Percentiles rank a stretch among this genome's conserved stretches.
Evolutionary conservation across 345 rosid genomes (phyloP).

Genomic region (Boechera divaricarpa): DNA sequence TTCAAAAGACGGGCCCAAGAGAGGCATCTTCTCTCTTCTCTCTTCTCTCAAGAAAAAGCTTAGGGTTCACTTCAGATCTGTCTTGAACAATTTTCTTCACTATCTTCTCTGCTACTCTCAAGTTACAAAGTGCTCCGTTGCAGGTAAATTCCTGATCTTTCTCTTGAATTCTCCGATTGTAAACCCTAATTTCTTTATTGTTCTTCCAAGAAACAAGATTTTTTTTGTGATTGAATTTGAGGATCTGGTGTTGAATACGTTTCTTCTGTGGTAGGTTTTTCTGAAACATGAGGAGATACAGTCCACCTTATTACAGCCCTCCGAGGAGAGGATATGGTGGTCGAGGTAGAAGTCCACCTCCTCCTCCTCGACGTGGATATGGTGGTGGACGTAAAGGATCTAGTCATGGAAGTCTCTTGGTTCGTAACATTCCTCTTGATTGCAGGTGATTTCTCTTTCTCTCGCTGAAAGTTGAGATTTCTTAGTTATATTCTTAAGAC

Average conservation of each 20-base stretch:
- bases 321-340: conserved; percentile 94
- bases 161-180: neutral
- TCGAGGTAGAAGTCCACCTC: conserved; percentile 72
- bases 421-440: conserved; percentile 92
- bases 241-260: conserved; percentile 19
- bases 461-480: neutral
- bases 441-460: conserved; percentile 62
- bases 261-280: neutral
- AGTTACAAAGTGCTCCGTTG: conserved; percentile 5
- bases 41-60: neutral
- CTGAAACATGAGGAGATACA: conserved; percentile 81
- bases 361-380: conserved; percentile 71
- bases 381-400: conserved; percentile 88
- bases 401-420: conserved; percentile 80
- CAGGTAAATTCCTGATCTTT: conserved; percentile 22
- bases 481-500: neutral
- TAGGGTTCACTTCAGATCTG: conserved; percentile 43
- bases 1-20: conserved; percentile 16
- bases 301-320: conserved; percentile 74
- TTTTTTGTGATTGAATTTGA: neutral
- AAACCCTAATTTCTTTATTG: conserved; percentile 20
- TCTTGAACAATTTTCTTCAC: neutral
- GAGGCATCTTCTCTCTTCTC: neutral
- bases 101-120: conserved; percentile 9
- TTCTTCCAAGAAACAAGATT: neutral